A percentile compares a stretch with the other conserved stretches of the same genome.
phyloP scores from a whole-genome alignment of 163 green algal species.

The Coccomyxa subellipsoidea region DNA sequence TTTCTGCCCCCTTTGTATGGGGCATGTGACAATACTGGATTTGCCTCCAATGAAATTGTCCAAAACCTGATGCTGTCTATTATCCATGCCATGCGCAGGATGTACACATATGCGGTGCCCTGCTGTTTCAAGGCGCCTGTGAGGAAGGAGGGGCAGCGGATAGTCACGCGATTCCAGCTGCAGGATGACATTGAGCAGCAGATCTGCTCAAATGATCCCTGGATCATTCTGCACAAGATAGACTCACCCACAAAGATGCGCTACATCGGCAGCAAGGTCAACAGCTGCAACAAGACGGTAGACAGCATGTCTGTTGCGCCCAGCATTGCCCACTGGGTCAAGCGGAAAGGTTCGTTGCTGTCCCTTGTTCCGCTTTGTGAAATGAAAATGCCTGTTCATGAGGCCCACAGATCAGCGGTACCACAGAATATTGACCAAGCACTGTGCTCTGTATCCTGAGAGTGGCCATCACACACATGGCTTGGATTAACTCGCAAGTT shows the following conservation, averaged over 20 bases:
- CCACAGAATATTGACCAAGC: no score
- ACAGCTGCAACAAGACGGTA: slow-evolving; percentile 1
- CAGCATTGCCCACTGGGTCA: slow-evolving; percentile 1
- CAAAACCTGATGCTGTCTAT: no score
- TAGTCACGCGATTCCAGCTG: slow-evolving; percentile 42
- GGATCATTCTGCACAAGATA: slow-evolving; percentile 62
- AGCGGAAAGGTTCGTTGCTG: neutral
- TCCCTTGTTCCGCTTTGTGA: neutral
- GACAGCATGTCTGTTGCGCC: neutral
- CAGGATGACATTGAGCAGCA: slow-evolving; percentile 36
- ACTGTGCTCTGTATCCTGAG: no score
- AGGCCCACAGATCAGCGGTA: no score
- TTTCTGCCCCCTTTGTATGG: no score
- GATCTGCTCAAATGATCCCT: slow-evolving; percentile 43
- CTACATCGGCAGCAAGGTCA: slow-evolving; percentile 30
- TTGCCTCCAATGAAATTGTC: no score
- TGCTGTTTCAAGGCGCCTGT: slow-evolving; percentile 57
- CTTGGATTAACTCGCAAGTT: no score
- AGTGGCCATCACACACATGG: neutral
- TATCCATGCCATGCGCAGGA: no score
- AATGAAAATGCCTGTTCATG: no score
- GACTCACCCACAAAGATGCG: slow-evolving; percentile 60
- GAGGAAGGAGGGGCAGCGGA: slow-evolving; percentile 35
- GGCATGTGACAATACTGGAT: no score
- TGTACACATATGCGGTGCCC: slow-evolving; percentile 39